Conservation (phyloP, 148 eudicot genomes). For the Silene latifolia region DNA sequence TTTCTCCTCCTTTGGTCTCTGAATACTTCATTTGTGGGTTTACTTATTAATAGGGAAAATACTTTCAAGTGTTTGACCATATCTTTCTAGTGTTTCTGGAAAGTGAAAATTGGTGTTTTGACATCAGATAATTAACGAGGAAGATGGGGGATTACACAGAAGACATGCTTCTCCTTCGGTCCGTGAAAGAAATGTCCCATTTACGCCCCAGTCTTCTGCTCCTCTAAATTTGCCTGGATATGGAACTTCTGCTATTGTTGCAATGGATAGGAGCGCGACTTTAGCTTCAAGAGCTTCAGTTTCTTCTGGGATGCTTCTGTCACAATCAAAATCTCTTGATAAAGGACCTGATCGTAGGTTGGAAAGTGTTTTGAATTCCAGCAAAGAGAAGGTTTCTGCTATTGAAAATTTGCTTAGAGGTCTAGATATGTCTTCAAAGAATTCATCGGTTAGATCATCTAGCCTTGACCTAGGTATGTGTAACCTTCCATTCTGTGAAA, state of each 20-base stretch:
- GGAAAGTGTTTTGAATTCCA: slow-evolving; percentile 84
- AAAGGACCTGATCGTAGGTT: slow-evolving; percentile 80
- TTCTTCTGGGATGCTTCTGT: slow-evolving; percentile 64
- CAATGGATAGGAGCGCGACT: slow-evolving; percentile 85
- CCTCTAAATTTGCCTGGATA: slow-evolving; percentile 73
- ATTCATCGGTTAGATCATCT: slow-evolving; percentile 59
- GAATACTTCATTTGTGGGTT: slow-evolving; percentile 4
- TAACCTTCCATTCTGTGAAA: slow-evolving; percentile 14
- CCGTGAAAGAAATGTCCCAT: slow-evolving; percentile 64
- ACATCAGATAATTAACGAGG: slow-evolving; percentile 74
- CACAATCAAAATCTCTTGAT: slow-evolving; percentile 67
- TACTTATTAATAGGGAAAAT: not conserved
- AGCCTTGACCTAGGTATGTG: slow-evolving; percentile 94
- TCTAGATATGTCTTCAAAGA: slow-evolving; percentile 61
- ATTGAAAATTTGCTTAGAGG: slow-evolving; percentile 97
- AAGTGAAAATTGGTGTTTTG: slow-evolving; percentile 7
- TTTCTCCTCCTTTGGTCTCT: not conserved
- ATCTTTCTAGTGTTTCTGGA: slow-evolving; percentile 5
- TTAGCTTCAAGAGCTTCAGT: slow-evolving; percentile 59
- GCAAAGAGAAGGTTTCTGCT: slow-evolving; percentile 98
- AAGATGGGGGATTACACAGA: slow-evolving; percentile 86
- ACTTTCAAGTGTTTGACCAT: not conserved
- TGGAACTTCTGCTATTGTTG: slow-evolving; percentile 96
- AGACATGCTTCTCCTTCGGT: slow-evolving; percentile 95
- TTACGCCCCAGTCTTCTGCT: slow-evolving; percentile 59